Conservation (phyloP, 2,329 filamentous ascomycete genomes). For the Paecilomyces sp. region DNA sequence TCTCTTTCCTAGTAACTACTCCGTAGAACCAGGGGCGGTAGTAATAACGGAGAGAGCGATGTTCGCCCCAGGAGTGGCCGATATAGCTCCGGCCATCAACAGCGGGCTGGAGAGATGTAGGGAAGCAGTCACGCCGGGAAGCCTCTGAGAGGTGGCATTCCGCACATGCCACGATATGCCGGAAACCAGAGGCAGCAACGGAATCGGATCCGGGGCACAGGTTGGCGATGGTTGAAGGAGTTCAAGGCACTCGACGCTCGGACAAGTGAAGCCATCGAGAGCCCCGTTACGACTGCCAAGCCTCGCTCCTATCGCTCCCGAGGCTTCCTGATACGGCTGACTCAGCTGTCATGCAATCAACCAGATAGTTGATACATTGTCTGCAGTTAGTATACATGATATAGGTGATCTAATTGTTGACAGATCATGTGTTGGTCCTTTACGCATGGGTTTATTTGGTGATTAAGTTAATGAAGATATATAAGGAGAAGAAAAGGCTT, state of each 20-base stretch:
- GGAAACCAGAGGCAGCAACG: neutral
- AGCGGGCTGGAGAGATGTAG: neutral
- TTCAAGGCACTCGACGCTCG: neutral
- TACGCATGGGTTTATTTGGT: too few relatives aligned
- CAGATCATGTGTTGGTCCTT: too few relatives aligned
- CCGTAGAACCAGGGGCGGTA: neutral
- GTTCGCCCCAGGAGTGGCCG: neutral
- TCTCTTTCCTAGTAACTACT: neutral
- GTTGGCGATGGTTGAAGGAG: neutral
- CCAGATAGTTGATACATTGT: too few relatives aligned
- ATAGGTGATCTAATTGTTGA: too few relatives aligned
- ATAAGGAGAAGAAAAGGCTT: too few relatives aligned
- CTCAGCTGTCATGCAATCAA: neutral
- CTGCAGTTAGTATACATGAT: too few relatives aligned
- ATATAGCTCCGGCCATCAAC: neutral
- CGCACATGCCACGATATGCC: neutral
- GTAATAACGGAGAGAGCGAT: neutral
- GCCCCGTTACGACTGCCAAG: constrained; percentile 3
- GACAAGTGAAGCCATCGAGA: neutral
- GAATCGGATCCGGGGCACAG: neutral
- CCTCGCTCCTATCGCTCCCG: constrained; percentile 3
- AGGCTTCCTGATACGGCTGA: constrained; percentile 10
- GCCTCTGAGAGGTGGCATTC: neutral
- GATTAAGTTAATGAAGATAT: too few relatives aligned
- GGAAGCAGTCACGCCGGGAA: neutral